phyloP scores from a whole-genome alignment of 352 stramenopile species.

The Phytophthora brassicae region DNA sequence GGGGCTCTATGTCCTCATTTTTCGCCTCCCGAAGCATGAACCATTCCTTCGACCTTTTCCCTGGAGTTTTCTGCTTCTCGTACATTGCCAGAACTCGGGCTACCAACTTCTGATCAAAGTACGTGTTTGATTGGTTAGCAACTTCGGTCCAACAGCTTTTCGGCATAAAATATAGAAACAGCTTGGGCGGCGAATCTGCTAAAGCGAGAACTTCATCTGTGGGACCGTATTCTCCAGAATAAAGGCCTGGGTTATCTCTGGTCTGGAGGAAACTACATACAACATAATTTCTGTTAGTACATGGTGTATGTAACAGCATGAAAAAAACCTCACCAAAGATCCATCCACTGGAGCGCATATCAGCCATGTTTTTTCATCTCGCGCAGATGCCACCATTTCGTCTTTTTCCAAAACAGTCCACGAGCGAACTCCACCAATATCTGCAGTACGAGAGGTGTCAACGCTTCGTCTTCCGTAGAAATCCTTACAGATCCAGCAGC shows the following conservation, averaged over 20 bases:
- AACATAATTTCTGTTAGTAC: conserved; percentile 1
- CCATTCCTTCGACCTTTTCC: background rate
- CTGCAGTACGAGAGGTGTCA: no score
- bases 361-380: no score
- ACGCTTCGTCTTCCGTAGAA: no score
- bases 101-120: background rate
- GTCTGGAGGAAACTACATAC: conserved; percentile 10
- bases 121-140: background rate
- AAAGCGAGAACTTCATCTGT: background rate
- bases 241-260: background rate
- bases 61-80: background rate
- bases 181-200: background rate
- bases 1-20: background rate
- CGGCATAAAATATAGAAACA: conserved; percentile 12
- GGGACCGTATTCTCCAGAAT: background rate
- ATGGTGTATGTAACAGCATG: no score
- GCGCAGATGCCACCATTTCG: no score
- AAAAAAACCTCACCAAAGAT: no score
- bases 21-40: background rate
- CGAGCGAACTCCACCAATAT: no score
- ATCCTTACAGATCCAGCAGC: no score
- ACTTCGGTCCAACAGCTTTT: background rate
- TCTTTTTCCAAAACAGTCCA: no score
- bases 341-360: no score
- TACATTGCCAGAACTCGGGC: background rate